Evolutionary conservation across 495 filamentous ascomycete species (phyloP), one percentile per base, ranked within the genome.

Genomic region (Staphylotrichum longicolle): DNA sequence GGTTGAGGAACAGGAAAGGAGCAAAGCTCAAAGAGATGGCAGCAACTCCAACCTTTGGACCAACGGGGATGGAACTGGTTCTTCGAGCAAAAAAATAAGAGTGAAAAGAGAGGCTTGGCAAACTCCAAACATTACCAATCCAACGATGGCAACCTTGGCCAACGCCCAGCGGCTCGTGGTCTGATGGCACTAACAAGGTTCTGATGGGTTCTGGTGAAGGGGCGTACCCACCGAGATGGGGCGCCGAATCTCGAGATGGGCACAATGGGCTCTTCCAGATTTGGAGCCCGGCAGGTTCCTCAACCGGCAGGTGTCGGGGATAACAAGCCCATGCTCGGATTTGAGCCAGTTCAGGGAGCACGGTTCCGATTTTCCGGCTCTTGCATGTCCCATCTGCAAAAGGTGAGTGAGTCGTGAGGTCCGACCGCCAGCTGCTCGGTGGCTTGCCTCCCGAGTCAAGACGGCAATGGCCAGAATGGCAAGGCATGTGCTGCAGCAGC

Each of bases 71-170:
- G 51, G 58, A 51, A 45, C 49, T 37, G 33, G 32, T 10, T 2
- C 10, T 27, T 27, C 39, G 12, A 47, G 7, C 3, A 46, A 61
- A 53, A 57, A 14, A 61, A 53, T 53, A 14, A 39, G 2, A 51
- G 5, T 48, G 14, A 61, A 48, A 53, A 47, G 40, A 12, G 50
- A 20, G 44, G 12, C 52, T 60, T 52, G 52, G 53, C 52, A 49
- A 50, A 8, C 5, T 33, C 39, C 51, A 47, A 54, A 37, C 39
- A 58, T 65, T 61, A 61, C 58, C 52, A 65, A 57, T 61, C 58
- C 49, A 48, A 32, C 32, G 8, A 32, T 7, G 8, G 9, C 27
- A 53, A 46, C 32, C 48, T 46, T 46, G 46, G 39, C 3, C n/a
- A 50, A 15, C 12, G 46, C 42, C 15, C 32, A 50, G 45, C 48